Base-by-base conservation (phyloP, 805 yeast genomes). In the Candida ortonii region DNA sequence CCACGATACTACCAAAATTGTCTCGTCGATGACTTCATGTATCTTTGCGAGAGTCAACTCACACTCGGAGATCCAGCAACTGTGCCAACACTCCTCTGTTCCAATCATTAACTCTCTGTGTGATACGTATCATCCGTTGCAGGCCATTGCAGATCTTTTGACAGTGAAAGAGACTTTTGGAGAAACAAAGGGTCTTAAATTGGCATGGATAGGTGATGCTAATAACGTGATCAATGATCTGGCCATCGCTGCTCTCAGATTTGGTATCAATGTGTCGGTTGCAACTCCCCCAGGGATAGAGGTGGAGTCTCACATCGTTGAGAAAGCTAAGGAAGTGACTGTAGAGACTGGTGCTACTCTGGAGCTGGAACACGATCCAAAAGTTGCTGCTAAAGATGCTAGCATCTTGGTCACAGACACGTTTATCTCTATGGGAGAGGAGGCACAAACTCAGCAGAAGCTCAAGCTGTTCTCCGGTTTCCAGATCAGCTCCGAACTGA, bases 351-450 rank as follows among this genome's bases (percentile, higher is more conserved):
- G 76, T 30, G 68, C 80, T 8, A 50, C 62, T 0, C 69, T 86
- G 37, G 77, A 71, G 46, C 53, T 79, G 7, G 71, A 81, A 3
- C 79, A 85, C 46, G 86, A 85, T 50, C 93, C 97, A 3, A 52
- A 64, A n/a, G 67, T 53, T 16, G 96, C 97, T 1, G 75, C 87
- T 32, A 68, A 70, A 34, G 69, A 71, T 46, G 87, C 97, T 4
- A 76, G 90, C 53, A 70, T 93, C 25, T 61, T 93, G 22, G 97
- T 90, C 28, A 93, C 98, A 11, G 98, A 93, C 53, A 93, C 98
- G 3, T 93, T 95, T 79, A 78, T 93, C 16, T 90, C 97, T 1
- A 93, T 93, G 98, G 98, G 98, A 38, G 89, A 93, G 67, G 98
- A 93, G 61, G 65, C 73, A 4, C 89, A 89, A 57, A 84, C 78